These are phyloP conservation scores for Coffea humblotiana DNA, from an alignment of 305 asterid genomes.

Conservation along the genomic window DNA sequence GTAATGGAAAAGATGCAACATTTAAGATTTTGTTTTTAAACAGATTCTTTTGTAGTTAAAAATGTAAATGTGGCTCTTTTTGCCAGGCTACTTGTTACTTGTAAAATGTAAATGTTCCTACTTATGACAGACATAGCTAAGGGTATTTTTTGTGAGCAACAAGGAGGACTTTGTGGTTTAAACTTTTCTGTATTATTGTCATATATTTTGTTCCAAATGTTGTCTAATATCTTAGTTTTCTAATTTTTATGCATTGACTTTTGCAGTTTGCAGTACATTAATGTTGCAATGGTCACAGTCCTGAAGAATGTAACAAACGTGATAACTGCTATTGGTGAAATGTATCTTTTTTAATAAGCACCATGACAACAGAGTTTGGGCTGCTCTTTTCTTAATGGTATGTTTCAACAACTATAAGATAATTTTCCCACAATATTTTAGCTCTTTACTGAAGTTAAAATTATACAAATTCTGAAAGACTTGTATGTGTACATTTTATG, in stretches of 20 bases:
- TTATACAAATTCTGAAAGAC: not conserved
- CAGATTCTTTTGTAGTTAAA: not conserved
- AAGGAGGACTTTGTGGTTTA: too few species aligned
- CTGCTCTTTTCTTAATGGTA: conserved; percentile 93
- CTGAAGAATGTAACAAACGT: conserved; percentile 91
- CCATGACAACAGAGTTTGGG: conserved; percentile 89
- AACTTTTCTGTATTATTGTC: not conserved
- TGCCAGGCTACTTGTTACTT: not conserved
- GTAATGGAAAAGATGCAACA: not conserved
- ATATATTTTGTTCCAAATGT: not conserved
- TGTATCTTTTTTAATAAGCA: conserved; percentile 81
- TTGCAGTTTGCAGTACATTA: conserved; percentile 78
- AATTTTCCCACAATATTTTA: conserved; percentile 13
- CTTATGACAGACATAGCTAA: not conserved
- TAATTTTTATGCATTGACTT: conserved; percentile 7
- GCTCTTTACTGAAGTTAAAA: not conserved
- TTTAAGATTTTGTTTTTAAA: not conserved
- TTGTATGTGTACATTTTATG: too few species aligned
- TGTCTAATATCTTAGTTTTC: not conserved
- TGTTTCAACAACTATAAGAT: conserved; percentile 19
- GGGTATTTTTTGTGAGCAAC: too few species aligned
- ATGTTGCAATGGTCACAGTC: conserved; percentile 94
- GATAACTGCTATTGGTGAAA: conserved; percentile 93
- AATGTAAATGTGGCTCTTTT: not conserved
- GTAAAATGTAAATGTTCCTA: too few species aligned